Evolutionary conservation across 2,329 filamentous ascomycete genomes (phyloP), one percentile per base, ranked within the genome.

Genomic region (Pseudogymnoascus sp.): DNA sequence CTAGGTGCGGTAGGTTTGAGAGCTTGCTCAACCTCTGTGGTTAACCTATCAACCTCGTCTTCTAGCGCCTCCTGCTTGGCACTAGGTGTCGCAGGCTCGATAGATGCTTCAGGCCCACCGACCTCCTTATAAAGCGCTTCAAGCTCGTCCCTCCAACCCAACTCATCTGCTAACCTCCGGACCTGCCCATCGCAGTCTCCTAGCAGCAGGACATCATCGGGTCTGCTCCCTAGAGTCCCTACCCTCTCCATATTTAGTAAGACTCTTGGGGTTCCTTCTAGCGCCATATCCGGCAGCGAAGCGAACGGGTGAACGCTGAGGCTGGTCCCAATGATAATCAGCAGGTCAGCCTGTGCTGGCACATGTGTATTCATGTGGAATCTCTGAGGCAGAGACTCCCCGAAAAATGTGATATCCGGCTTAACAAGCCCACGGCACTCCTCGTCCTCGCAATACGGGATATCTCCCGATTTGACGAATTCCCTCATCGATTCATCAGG

Each of bases 271-370:
- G 83, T 83, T 0, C 79, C 80, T 1, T 86, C 80, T 2, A 74
- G 71, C 21, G 86, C 87, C 68, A 88, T 78, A 13, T 82, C 77
- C 0, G 93, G 93, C 60, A 97, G 78, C 57, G 86, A 86, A 1
- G 93, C 91, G 74, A 99, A 99, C 0, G 95, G 95, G 67, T 93
- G 90, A 1, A 97, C 93, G 0, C 81, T 85, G 65, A 97, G 77
- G 71, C 91, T 96, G 0, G 93, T 97, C 1, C 95, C 95, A 79
- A 97, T 87, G 21, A 97, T 82, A 62, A 97, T 88, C 44, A 88
- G 83, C 2, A 97, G 77, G 72, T 96, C 91, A 0, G 91, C 89
- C 69, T 82, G 76, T 1, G 76, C 77, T 0, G 85, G 82, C 11
- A 87, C 75, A 42, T 78, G 72, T 28, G 79, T 77, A 64, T 84